Percentiles rank a stretch among this genome's conserved stretches.
Evolutionary conservation across 2,329 filamentous ascomycete genomes (phyloP).

Genomic region (Rugonectria rugulosa): DNA sequence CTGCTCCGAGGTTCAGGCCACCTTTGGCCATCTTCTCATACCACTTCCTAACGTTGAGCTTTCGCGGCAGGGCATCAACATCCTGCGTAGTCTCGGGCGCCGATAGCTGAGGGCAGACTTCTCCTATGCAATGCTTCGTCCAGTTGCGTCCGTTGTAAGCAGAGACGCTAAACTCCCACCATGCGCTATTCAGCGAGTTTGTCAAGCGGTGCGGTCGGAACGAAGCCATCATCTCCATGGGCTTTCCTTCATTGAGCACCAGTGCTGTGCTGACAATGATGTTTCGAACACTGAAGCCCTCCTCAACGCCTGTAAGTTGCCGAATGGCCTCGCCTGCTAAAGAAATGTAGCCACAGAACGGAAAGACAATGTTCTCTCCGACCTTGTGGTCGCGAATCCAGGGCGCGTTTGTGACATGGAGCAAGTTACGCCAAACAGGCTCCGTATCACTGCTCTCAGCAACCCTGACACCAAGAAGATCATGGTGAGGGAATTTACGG

Average conservation of each 20-base stretch:
- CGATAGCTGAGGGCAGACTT: too few relatives aligned
- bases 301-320: not conserved
- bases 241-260: not conserved
- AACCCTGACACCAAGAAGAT: conserved; percentile 16
- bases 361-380: not conserved
- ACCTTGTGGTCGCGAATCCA: conserved; percentile 51
- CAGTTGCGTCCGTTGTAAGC: not conserved
- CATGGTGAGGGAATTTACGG: not conserved
- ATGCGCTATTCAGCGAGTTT: not conserved
- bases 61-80: too few relatives aligned
- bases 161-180: not conserved
- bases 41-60: too few relatives aligned
- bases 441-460: conserved; percentile 18
- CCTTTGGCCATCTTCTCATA: too few relatives aligned
- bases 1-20: too few relatives aligned
- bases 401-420: conserved; percentile 35
- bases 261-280: not conserved
- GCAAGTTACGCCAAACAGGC: conserved; percentile 26
- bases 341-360: not conserved
- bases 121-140: conserved; percentile 2
- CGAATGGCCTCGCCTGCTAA: not conserved
- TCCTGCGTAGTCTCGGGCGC: too few relatives aligned
- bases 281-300: not conserved
- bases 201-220: not conserved
- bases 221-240: not conserved